Base-by-base conservation (phyloP, 108 stramenopile species). In the Schizochytrium sp. region DNA sequence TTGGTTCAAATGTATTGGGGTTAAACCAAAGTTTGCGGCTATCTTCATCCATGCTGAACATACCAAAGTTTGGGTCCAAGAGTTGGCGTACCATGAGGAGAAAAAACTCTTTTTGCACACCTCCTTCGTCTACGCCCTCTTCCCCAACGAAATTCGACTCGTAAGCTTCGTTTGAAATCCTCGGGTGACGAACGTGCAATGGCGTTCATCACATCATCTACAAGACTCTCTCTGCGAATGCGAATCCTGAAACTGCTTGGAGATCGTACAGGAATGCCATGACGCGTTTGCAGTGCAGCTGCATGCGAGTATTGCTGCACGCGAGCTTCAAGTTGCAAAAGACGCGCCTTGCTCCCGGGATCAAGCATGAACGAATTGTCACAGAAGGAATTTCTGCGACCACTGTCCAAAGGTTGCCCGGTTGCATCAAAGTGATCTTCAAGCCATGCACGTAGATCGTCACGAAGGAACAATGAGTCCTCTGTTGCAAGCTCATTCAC, bases 71-170 rank as follows among this genome's bases (percentile, higher is more conserved):
- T 45, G 94, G 91, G 76, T 97, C 97, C 88, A 97, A 96, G 4
- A 98, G 90, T 59, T 97, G 92, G 50, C 93, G 92, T 57, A 92
- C 93, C 57, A 97, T 89, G 8, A 98, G 93, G 89, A 97, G 91
- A 73, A 97, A 97, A 90, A 97, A 98, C 92, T 98, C 98, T 89
- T 96, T 97, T 1, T 95, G 94, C 1, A 97, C 97, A 8, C 98
- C 98, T 7, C 98, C 98, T 12, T 96, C 97, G 92, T 98, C 98
- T 38, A 98, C 90, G 61, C 96, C 98, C 46, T 96, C 96, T 91
- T 98, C 98, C 42, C 95, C 96, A 83, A 94, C 93, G n/a, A 90
- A 97, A 97, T 8, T 93, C 91, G n/a, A 97, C 94, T 73, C 93
- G 89, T 1, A 97, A 92, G 46, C 91, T 91, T 69, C 96, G 96